Percentiles rank a stretch among this genome's conserved stretches.
Evolutionary conservation across 805 yeast genomes (phyloP).

Genomic region (Pichia occidentalis): DNA sequence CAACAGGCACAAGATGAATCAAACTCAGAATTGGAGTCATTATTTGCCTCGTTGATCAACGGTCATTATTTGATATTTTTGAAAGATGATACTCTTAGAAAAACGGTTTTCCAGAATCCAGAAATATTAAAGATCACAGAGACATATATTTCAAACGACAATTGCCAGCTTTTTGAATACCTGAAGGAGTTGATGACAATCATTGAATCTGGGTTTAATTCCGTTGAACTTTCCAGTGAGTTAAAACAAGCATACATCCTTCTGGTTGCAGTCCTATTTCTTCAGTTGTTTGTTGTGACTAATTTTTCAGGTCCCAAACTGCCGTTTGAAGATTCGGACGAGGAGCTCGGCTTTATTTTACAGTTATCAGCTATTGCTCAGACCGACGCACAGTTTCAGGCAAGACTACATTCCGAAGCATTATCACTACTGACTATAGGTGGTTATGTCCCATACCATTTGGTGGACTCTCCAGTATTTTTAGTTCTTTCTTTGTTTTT

Average conservation of each 20-base stretch:
- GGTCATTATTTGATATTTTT: slow-evolving; percentile 26
- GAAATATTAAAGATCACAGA: slow-evolving; percentile 7
- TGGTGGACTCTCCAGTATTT: slow-evolving; percentile 44
- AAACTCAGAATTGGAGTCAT: not conserved
- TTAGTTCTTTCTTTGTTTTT: slow-evolving; percentile 38
- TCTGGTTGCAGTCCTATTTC: slow-evolving; percentile 47
- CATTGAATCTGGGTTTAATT: not conserved
- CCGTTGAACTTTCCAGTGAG: not conserved
- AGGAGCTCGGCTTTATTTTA: slow-evolving; percentile 13
- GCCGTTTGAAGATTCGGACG: slow-evolving; percentile 25
- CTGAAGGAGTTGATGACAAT: slow-evolving; percentile 1
- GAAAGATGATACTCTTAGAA: slow-evolving; percentile 8
- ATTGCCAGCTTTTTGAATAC: not conserved
- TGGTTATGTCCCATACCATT: slow-evolving; percentile 68
- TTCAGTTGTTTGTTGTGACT: slow-evolving; percentile 65
- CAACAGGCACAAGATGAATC: not conserved
- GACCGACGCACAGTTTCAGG: slow-evolving; percentile 19
- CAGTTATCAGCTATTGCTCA: slow-evolving; percentile 20
- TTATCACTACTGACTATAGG: slow-evolving; percentile 18
- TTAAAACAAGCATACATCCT: slow-evolving; percentile 15
- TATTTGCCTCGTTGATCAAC: slow-evolving; percentile 15
- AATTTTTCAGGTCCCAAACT: slow-evolving; percentile 81
- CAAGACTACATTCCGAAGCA: slow-evolving; percentile 6
- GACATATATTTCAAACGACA: not conserved
- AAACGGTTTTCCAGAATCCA: slow-evolving; percentile 15